Percentiles rank a stretch among this genome's conserved stretches.
phyloP scores from a whole-genome alignment of 352 stramenopile species.

The Albugo laibachii region DNA sequence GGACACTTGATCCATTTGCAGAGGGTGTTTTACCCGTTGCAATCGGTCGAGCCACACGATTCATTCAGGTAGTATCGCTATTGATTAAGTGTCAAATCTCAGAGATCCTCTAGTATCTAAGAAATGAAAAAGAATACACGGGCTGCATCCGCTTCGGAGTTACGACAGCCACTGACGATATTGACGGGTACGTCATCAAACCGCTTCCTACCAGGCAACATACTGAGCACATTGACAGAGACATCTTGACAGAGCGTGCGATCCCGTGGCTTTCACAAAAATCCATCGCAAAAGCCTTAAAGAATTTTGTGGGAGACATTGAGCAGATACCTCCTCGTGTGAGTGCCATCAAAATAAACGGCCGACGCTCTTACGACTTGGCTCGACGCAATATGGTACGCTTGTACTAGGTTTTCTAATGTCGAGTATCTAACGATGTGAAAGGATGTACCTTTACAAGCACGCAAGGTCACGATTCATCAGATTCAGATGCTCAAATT shows the following conservation, averaged over 20 bases:
- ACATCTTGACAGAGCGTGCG: conserved; percentile 23
- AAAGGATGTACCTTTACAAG: conserved; percentile 31
- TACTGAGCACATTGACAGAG: conserved; percentile 7
- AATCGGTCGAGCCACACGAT: conserved; percentile 59
- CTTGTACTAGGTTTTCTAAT: not conserved
- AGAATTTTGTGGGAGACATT: conserved; percentile 54
- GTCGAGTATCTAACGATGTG: not conserved
- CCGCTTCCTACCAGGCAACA: not conserved
- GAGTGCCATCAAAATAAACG: conserved; percentile 63
- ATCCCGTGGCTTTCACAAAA: conserved; percentile 33
- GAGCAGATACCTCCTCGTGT: conserved; percentile 57
- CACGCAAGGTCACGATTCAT: conserved; percentile 40
- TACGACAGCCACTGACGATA: conserved; percentile 63
- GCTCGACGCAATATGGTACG: conserved; percentile 30
- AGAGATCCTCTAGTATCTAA: conserved; percentile 20
- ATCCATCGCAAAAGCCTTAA: conserved; percentile 3
- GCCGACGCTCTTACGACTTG: conserved; percentile 60
- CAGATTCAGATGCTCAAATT: conserved; percentile 38
- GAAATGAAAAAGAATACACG: conserved; percentile 51
- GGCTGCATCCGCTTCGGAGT: conserved; percentile 56
- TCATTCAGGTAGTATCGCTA: conserved; percentile 27
- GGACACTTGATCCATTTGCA: conserved; percentile 78
- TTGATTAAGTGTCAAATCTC: not conserved
- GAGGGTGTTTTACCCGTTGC: conserved; percentile 70
- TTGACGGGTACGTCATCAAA: conserved; percentile 25